Evolutionary conservation across 192 early-diverging fungal species (phyloP), one percentile per base, ranked within the genome.

Genomic region (Umbelopsis vinacea): DNA sequence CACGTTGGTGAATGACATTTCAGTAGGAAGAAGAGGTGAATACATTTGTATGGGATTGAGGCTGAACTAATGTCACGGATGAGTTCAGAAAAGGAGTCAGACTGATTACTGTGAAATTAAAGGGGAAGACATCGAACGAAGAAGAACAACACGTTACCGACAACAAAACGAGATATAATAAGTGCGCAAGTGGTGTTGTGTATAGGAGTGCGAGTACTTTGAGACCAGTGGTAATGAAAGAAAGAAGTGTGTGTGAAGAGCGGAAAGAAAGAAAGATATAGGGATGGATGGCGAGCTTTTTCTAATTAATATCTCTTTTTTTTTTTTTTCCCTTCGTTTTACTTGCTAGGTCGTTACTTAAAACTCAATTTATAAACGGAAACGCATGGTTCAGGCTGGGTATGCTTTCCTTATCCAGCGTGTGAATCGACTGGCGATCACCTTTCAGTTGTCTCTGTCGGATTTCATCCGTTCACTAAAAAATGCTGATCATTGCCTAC

Each of bases 361-460:
- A n/a, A 21, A 50, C n/a, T 17, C 0, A 50, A 21, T 17, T 50
- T 50, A 50, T 50, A 50, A 17, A 63, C 29, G 24, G n/a, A 29
- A 63, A 37, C 57, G 57, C 57, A 63, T 63, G 57, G 33, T 63
- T 5, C 26, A 14, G 26, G 19, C 26, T 14, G 15, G 33, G 26
- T 37, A 37, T 12, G 57, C 15, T 63, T 63, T 35, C 57, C 57
- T 17, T 63, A n/a, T 63, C 24, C 57, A 63, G 24, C 57, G 57
- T 63, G 57, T 63, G 57, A 63, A 63, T 63, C 57, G 33, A 33
- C 57, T 6, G 57, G 26, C 57, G 57, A 63, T 63, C 57, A 63
- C 57, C 26, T 63, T 63, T 26, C 57, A 63, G 15, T 63, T 63
- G 57, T 63, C 57, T 37, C 53, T 26, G 9, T 6, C 23, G 23